phyloP scores from a whole-genome alignment of 1,284 basidiomycete species.

The Cystodermella granulosa region DNA sequence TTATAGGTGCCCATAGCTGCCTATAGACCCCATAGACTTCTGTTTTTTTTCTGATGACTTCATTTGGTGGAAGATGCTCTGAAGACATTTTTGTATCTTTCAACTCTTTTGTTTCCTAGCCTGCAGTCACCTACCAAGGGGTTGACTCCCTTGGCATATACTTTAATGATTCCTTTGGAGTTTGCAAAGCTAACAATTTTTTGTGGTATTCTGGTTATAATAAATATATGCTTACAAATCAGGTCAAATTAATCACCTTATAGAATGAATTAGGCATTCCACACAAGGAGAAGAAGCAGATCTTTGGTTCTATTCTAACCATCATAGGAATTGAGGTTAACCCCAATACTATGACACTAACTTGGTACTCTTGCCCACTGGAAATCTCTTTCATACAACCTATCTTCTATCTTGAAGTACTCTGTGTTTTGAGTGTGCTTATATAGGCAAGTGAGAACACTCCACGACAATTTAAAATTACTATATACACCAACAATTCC shows the following conservation, averaged over 20 bases:
- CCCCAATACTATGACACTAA: slow-evolving; percentile 25
- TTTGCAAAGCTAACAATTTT: slow-evolving; percentile 15
- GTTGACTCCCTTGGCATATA: slow-evolving; percentile 29
- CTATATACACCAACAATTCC: background rate
- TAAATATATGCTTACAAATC: slow-evolving; percentile 25
- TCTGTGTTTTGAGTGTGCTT: too few relatives aligned
- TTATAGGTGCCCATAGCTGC: too few relatives aligned
- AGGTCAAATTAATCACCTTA: slow-evolving; percentile 31
- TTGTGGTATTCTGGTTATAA: slow-evolving; percentile 31
- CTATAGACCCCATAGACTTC: too few relatives aligned
- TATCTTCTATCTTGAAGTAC: too few relatives aligned
- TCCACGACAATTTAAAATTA: background rate
- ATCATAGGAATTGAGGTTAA: slow-evolving; percentile 41
- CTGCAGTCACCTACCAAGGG: slow-evolving; percentile 11
- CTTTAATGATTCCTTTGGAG: slow-evolving; percentile 37
- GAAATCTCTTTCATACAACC: too few relatives aligned
- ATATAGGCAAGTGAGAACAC: too few relatives aligned
- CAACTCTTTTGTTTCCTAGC: slow-evolving; percentile 35
- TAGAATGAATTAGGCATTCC: slow-evolving; percentile 42
- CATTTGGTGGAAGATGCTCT: slow-evolving; percentile 31
- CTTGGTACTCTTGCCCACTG: too few relatives aligned
- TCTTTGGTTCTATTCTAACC: slow-evolving; percentile 24
- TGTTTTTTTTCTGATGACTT: too few relatives aligned
- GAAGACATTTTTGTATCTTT: slow-evolving; percentile 30
- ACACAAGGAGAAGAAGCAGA: slow-evolving; percentile 39